Conservation (phyloP, 2,329 filamentous ascomycete species). For the Botryotinia convoluta region DNA sequence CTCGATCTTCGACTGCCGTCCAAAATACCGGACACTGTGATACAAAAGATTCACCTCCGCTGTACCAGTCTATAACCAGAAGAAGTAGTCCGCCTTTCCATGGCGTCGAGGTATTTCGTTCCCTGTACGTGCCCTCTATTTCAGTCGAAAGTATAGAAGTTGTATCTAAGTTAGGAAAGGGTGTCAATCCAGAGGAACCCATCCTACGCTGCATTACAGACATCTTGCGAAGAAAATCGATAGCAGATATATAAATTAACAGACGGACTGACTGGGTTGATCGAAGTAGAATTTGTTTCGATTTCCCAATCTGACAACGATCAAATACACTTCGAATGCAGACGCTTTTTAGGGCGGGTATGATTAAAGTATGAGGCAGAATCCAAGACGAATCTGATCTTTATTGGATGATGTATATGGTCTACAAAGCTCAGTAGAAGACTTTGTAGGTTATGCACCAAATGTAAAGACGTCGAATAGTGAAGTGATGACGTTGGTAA, state of each 20-base stretch:
- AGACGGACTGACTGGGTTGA: not conserved
- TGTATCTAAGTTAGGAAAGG: not conserved
- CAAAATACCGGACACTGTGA: not conserved
- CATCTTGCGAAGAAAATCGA: not conserved
- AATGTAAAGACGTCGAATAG: not conserved
- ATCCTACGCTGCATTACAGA: not conserved
- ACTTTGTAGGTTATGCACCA: not conserved
- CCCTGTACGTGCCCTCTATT: accelerated
- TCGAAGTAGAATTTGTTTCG: not conserved
- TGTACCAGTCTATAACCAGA: not conserved
- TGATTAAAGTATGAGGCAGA: not conserved
- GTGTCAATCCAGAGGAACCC: not conserved
- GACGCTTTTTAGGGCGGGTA: not conserved
- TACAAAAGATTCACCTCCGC: not conserved
- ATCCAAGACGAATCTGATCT: not conserved
- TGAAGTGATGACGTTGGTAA: not conserved
- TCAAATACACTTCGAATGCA: not conserved
- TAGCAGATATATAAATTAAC: not conserved
- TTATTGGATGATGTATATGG: not conserved
- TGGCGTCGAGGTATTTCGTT: accelerated
- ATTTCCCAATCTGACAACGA: not conserved
- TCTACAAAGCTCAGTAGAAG: not conserved
- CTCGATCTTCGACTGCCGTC: accelerated
- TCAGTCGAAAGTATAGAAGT: not conserved
- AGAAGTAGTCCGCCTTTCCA: not conserved